Evolutionary conservation across 2,329 filamentous ascomycete species (phyloP), one percentile per base, ranked within the genome.

Genomic region (Curvularia eragrostidis): DNA sequence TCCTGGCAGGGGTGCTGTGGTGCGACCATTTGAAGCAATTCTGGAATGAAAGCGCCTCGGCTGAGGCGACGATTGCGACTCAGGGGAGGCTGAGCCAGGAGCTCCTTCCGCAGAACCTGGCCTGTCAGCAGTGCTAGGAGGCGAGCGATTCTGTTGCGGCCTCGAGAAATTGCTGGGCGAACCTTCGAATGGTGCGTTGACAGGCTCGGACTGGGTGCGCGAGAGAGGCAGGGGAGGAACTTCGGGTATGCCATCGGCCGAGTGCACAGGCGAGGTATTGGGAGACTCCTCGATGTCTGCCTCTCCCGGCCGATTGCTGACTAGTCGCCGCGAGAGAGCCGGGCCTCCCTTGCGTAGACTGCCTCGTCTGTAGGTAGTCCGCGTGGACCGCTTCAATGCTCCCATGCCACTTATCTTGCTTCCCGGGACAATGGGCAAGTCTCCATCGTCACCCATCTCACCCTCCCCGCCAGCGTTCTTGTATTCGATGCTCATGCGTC

Each of bases 311-410:
- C 86, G 86, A 42, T 51, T 47, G 28, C 85, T 84, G 4, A 82
- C 82, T 43, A 87, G 61, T 38, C 94, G 86, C 75, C 91, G 91
- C 1, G 91, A 90, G 65, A 92, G 89, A 0, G 90, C 87, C 3
- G 87, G 82, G 52, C 90, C 85, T 59, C 95, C 90, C 23, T 91
- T 91, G 49, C 90, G 89, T 61, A 97, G 77, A 79, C 93, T 97
- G 32, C 93, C 93, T 56, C 91, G 91, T 68, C 93, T 84, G 75
- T 98, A 98, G 24, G 91, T 94, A 5, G 95, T 99, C 53, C 91
- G 86, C 19, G 93, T 99, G 12, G 95, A 97, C 61, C 95, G 87
- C 67, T 95, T 89, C 48, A 99, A 80, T 30, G 91, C 91, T 75
- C 90, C 89, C 1, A 89, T 87, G 3, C 91, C 91, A 1, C 88